Evolutionary conservation across 305 asterid species (phyloP).

Genomic region (Fraxinus paxiana): DNA sequence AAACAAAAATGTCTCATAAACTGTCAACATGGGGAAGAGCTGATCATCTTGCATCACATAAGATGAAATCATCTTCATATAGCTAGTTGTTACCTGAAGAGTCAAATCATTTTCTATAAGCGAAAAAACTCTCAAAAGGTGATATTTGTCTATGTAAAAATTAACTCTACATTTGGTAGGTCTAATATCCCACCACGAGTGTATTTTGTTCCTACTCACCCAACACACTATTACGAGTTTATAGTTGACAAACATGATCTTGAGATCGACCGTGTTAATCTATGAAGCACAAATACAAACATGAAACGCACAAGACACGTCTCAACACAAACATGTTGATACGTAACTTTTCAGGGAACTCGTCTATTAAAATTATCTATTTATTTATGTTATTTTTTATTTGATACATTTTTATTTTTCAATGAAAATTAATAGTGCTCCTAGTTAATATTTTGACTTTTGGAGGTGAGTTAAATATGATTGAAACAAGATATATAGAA

Average conservation of each 20-base stretch:
- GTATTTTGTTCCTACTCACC: not conserved
- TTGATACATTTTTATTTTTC: no score
- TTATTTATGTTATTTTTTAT: no score
- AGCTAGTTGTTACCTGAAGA: conserved; percentile 78
- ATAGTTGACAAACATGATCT: not conserved
- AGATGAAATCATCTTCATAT: conserved; percentile 86
- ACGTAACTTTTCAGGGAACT: not conserved
- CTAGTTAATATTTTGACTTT: not conserved
- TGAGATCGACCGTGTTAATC: not conserved
- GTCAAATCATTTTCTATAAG: not conserved
- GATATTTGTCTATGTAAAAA: not conserved
- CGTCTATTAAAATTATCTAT: not conserved
- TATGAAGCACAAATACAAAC: not conserved
- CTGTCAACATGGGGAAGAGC: conserved; percentile 79
- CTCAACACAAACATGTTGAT: not conserved
- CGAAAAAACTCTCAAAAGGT: not conserved
- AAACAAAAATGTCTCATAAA: conserved; percentile 76
- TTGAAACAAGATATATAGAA: not conserved
- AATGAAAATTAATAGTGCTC: not conserved
- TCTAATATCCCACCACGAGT: not conserved
- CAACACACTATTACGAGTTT: not conserved
- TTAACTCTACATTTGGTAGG: not conserved
- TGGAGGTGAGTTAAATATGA: not conserved
- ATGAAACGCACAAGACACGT: not conserved
- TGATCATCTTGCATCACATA: conserved; percentile 95